phyloP scores from a whole-genome alignment of 202 grass and related monocot species.

The Saccharum hybrid region DNA sequence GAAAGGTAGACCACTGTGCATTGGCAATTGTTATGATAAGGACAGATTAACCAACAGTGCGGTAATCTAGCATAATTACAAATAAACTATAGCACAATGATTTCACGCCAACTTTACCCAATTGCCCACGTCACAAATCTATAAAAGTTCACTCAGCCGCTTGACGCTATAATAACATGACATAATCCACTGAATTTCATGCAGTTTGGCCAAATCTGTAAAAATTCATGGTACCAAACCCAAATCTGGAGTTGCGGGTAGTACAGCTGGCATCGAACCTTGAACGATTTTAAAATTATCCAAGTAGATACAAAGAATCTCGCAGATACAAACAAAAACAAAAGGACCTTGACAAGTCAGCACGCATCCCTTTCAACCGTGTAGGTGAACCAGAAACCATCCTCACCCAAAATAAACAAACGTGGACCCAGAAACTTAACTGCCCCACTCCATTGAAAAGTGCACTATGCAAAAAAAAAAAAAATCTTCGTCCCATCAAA shows the following conservation, averaged over 20 bases:
- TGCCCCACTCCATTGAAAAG: neutral
- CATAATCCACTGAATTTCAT: neutral
- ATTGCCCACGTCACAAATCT: neutral
- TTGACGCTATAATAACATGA: neutral
- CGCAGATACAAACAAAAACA: constrained; percentile 50
- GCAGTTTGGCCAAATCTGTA: neutral
- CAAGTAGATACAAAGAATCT: constrained; percentile 7
- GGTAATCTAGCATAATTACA: neutral
- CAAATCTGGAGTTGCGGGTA: neutral
- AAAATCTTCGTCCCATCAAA: no score
- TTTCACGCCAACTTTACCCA: neutral
- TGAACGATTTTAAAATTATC: constrained; percentile 1
- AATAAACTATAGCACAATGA: neutral
- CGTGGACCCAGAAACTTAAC: constrained; percentile 25
- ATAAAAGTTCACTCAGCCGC: neutral
- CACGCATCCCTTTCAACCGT: constrained; percentile 26
- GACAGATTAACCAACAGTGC: neutral
- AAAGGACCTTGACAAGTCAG: constrained; percentile 43
- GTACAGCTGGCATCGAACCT: constrained; percentile 26
- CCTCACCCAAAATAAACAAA: neutral
- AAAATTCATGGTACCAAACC: neutral
- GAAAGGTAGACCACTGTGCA: neutral
- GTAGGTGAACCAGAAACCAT: constrained; percentile 39
- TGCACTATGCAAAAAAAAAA: no score
- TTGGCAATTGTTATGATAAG: neutral